Conservation (phyloP, 169 alveolate species). For the Cyclospora cayetanensis region DNA sequence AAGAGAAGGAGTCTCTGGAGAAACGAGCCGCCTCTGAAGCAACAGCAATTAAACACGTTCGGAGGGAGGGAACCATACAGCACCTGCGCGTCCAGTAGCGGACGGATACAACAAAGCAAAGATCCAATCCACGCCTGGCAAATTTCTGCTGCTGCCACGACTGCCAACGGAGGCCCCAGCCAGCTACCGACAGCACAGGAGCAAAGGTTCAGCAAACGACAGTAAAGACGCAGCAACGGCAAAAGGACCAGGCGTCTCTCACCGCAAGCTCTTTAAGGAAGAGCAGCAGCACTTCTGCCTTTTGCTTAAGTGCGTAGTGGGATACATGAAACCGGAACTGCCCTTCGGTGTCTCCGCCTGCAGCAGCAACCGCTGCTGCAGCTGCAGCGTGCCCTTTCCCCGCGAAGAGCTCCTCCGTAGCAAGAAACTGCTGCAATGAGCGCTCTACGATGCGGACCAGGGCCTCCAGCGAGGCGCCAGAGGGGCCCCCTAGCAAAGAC, state of each 20-base stretch:
- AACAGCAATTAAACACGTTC: background rate
- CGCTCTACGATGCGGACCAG: background rate
- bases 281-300: conserved; percentile 22
- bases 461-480: background rate
- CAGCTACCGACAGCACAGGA: too few species aligned
- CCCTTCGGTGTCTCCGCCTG: background rate
- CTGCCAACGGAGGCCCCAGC: background rate
- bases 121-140: too few species aligned
- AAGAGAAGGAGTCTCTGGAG: background rate
- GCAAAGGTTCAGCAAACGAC: background rate
- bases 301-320: conserved; percentile 1
- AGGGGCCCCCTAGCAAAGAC: background rate
- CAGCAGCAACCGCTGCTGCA: conserved; percentile 52
- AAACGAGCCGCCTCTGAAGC: conserved; percentile 8
- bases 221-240: background rate
- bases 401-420: conserved; percentile 29
- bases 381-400: conserved; percentile 8
- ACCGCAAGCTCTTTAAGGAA: conserved; percentile 6
- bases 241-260: background rate
- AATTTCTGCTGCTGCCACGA: conserved; percentile 1
- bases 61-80: background rate
- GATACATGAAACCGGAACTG: background rate
- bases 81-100: background rate
- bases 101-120: too few species aligned
- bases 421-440: background rate